A percentile compares a stretch with the other conserved stretches of the same genome.
phyloP scores from a whole-genome alignment of 345 rosid species.

The Eucalyptus sp. region DNA sequence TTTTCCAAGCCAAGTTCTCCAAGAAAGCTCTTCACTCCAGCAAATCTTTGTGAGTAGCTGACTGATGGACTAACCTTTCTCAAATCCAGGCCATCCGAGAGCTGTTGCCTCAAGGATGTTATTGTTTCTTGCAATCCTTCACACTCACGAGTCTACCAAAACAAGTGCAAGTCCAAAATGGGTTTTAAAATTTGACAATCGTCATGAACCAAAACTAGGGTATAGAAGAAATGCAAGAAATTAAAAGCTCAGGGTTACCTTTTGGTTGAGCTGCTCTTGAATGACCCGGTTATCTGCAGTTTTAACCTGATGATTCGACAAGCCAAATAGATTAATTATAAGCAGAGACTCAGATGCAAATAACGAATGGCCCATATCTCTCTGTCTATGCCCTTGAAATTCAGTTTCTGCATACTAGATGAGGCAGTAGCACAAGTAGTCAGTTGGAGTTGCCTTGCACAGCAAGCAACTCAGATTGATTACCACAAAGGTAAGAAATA shows the following conservation, averaged over 20 bases:
- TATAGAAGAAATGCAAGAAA: neutral
- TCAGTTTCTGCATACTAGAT: neutral
- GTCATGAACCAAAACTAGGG: constrained; percentile 7
- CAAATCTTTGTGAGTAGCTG: constrained; percentile 21
- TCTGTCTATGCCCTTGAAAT: neutral
- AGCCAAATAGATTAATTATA: neutral
- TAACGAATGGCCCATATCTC: neutral
- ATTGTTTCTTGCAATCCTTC: constrained; percentile 59
- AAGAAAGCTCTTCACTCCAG: constrained; percentile 18
- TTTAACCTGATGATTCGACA: constrained; percentile 47
- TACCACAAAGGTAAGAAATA: neutral
- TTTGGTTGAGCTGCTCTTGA: constrained; percentile 80
- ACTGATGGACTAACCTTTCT: constrained; percentile 17
- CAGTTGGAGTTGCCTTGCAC: neutral
- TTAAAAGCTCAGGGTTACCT: constrained; percentile 30
- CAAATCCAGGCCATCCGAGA: constrained; percentile 44
- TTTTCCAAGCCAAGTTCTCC: constrained; percentile 11
- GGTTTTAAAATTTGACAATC: neutral
- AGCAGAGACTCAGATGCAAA: neutral
- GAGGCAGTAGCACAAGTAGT: neutral
- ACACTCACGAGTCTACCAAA: constrained; percentile 57
- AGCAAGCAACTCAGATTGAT: neutral
- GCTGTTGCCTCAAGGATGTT: constrained; percentile 62
- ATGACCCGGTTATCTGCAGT: constrained; percentile 83
- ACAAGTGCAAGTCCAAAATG: neutral